A percentile compares a stretch with the other conserved stretches of the same genome.
Conservation (phyloP, 164 flowering plant genomes). For the Pachysandra terminalis region DNA sequence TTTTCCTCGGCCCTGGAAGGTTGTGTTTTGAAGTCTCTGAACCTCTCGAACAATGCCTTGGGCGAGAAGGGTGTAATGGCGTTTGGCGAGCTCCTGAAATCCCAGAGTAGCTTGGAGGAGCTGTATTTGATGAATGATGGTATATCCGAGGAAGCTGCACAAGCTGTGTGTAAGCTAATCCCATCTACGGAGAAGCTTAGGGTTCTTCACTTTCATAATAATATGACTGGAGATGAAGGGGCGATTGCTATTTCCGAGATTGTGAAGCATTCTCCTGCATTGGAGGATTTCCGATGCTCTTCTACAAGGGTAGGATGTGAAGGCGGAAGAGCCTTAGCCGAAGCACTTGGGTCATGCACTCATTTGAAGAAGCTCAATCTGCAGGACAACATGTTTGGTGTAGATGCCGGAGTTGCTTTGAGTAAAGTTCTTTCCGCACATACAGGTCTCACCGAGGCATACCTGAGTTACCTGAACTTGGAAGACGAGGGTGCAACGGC, state of each 20-base stretch:
- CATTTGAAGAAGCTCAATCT: too few relatives aligned
- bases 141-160: too few relatives aligned
- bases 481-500: conserved; percentile 56
- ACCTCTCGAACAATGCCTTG: conserved; percentile 86
- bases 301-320: conserved; percentile 82
- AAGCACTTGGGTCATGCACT: conserved; percentile 60
- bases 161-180: too few relatives aligned
- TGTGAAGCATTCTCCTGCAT: too few relatives aligned
- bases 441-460: conserved; percentile 48
- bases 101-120: conserved; percentile 77
- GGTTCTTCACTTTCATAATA: too few relatives aligned
- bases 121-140: conserved; percentile 91
- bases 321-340: conserved; percentile 68
- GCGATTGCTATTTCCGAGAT: too few relatives aligned
- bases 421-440: conserved; percentile 31
- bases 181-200: too few relatives aligned
- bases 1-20: conserved; percentile 75
- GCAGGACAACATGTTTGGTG: conserved; percentile 94
- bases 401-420: conserved; percentile 58
- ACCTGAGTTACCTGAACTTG: too few relatives aligned
- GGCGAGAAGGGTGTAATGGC: conserved; percentile 98
- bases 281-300: conserved; percentile 93
- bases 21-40: conserved; percentile 50
- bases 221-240: too few relatives aligned
- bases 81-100: conserved; percentile 68